Evolutionary conservation across 306 rosid genomes (phyloP), one percentile per base, ranked within the genome.

Genomic region (Castanea sativa): DNA sequence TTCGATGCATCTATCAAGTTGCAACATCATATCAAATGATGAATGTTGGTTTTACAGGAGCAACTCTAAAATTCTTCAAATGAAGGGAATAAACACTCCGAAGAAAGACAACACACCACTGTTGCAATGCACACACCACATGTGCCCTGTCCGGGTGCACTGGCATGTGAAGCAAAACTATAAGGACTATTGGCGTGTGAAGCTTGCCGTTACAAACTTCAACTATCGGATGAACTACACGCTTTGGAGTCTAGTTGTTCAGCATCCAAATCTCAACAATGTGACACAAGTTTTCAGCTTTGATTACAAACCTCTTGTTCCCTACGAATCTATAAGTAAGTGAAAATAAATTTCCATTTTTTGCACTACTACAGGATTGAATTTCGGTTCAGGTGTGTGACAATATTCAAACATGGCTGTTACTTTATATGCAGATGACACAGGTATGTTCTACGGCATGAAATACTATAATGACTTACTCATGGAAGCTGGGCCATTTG

Each of bases 271-370:
- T 84, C 96, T 95, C 30, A 90, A 91, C 89, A 95, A 95, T 25
- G 83, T 95, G 52, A 89, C 98, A 10, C 98, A 87, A 88, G 99
- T 95, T 81, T 95, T 91, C 92, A 95, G 98, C 87, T 91, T 95
- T 5, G 86, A 89, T 72, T 95, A 95, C 92, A 89, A 91, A 88
- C 92, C 99, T 60, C 84, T 95, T 49, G 74, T 81, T 64, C 93
- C 98, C 78, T 95, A 93, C 43, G 87, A 73, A 55, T 85, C 91
- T 72, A 95, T 91, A 83, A 95, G 99, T 95, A 78, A 90, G 98
- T 82, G 49, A 49, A 69, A 29, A 43, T 51, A 69, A 27, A 19
- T 58, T 16, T 16, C 75, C 45, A 64, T 12, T 74, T 43, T 73
- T 75, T 30, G 18, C 56, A 60, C 20, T 5, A 16, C 23, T 57